phyloP scores from a whole-genome alignment of 1,139 yeast species.

The Yamadazyma spencermartinsiae region DNA sequence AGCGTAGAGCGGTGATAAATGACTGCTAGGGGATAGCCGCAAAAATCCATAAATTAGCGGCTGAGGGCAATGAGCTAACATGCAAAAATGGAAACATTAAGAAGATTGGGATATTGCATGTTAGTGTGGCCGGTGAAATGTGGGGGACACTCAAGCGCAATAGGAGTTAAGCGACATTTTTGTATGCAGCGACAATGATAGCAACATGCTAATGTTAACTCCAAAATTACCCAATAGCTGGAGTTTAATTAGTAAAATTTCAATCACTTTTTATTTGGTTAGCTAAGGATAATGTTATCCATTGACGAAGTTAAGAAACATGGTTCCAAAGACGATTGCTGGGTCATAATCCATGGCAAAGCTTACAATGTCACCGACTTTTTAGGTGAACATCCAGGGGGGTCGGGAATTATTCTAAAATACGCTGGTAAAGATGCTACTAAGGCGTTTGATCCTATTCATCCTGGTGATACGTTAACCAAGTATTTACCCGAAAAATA shows the following conservation, averaged over 20 bases:
- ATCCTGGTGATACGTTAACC: conserved; percentile 74
- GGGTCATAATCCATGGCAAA: conserved; percentile 55
- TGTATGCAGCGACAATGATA: background rate
- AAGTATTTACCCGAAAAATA: conserved; percentile 37
- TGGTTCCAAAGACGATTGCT: conserved; percentile 45
- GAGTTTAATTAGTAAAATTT: background rate
- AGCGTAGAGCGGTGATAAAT: too few relatives aligned
- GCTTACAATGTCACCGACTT: conserved; percentile 54
- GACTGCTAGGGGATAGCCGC: too few relatives aligned
- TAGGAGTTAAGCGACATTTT: background rate
- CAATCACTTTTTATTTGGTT: background rate
- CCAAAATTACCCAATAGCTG: background rate
- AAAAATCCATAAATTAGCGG: too few relatives aligned
- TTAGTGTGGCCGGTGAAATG: conserved; percentile 1
- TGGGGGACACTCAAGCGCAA: conserved; percentile 1
- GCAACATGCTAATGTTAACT: background rate
- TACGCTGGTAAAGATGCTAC: conserved; percentile 64
- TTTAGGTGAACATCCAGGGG: conserved; percentile 55
- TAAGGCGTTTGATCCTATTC: conserved; percentile 69
- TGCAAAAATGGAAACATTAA: too few relatives aligned
- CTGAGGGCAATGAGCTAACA: too few relatives aligned
- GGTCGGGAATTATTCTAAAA: conserved; percentile 49
- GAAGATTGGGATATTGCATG: too few relatives aligned
- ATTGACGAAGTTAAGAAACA: conserved; percentile 40
- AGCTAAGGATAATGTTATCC: conserved; percentile 16